phyloP scores from a whole-genome alignment of 371 early-diverging fungal species.

The Mucor saturninus region DNA sequence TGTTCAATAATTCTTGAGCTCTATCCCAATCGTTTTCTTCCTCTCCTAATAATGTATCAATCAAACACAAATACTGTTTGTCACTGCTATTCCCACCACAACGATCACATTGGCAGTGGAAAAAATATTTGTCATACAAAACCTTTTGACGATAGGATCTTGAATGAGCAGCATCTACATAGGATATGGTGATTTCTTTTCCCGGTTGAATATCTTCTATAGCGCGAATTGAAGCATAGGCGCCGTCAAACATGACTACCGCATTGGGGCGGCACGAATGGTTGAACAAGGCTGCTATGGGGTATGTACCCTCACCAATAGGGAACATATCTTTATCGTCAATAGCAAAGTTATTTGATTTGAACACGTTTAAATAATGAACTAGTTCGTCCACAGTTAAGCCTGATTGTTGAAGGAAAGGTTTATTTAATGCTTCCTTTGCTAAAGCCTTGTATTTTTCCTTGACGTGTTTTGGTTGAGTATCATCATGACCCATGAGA shows the following conservation, averaged over 20 bases:
- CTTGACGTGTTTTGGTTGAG: conserved; percentile 29
- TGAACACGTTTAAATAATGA: conserved; percentile 65
- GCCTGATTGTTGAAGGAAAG: conserved; percentile 31
- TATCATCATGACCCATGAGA: conserved; percentile 39
- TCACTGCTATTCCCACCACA: conserved; percentile 44
- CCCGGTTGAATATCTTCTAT: conserved; percentile 65
- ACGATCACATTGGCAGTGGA: conserved; percentile 74
- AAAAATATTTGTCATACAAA: conserved; percentile 74
- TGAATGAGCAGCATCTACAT: conserved; percentile 74
- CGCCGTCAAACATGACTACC: conserved; percentile 61
- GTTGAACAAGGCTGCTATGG: conserved; percentile 81
- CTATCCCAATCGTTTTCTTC: conserved; percentile 46
- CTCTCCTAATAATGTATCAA: conserved; percentile 44
- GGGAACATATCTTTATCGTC: conserved; percentile 68
- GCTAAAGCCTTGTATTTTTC: conserved; percentile 19
- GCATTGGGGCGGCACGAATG: conserved; percentile 89
- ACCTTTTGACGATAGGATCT: conserved; percentile 56
- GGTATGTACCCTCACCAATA: conserved; percentile 80
- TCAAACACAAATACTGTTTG: conserved; percentile 30
- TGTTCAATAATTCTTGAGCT: conserved; percentile 27
- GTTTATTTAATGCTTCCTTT: conserved; percentile 23
- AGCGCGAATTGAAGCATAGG: conserved; percentile 62
- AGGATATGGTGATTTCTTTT: conserved; percentile 80
- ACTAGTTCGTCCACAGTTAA: conserved; percentile 38
- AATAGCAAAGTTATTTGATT: conserved; percentile 79